Evolutionary conservation across 345 rosid genomes (phyloP), one percentile per base, ranked within the genome.

Genomic region (Turritis glabra): DNA sequence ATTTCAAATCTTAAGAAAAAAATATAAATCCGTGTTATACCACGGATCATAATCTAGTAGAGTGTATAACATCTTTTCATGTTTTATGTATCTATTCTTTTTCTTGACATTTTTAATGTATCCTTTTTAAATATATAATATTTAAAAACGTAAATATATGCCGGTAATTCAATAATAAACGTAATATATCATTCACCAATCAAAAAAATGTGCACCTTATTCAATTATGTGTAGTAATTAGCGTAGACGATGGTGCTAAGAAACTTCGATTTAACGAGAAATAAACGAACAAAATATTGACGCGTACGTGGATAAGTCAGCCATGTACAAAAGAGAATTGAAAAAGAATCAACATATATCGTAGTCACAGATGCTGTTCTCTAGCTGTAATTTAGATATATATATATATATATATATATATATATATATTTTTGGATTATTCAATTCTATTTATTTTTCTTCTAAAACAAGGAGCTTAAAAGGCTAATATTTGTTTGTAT

Each of bases 221-320:
- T 13, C 8, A 64, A 64, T 15, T 15, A 3, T 21, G 38, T 5
- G 35, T 30, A 26, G 23, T 57, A 44, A 21, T 29, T 9, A 69
- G 37, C 41, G 33, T 46, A 17, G 59, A 71, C 19, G 51, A 51
- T 47, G 38, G 14, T 48, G 32, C 50, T 71, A 9, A 19, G 70
- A 72, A 63, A 46, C 18, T 63, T 63, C 70, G 23, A 1, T 27
- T 27, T 22, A 6, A 35, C 19, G 17, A 70, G 46, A 32, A 14
- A 21, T 44, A 43, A 37, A 37, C 25, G 46, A 47, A 47, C n/a
- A 35, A 43, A 33, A 59, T 35, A 47, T 47, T 47, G 37, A 47
- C 67, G 75, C 75, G 67, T 48, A 59, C 21, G 67, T 47, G 23
- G 47, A 70, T 33, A 53, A 44, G 65, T 64, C 71, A 55, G 72